Evolutionary conservation across 2,329 filamentous ascomycete genomes (phyloP).

Genomic region (Colletotrichum scovillei): DNA sequence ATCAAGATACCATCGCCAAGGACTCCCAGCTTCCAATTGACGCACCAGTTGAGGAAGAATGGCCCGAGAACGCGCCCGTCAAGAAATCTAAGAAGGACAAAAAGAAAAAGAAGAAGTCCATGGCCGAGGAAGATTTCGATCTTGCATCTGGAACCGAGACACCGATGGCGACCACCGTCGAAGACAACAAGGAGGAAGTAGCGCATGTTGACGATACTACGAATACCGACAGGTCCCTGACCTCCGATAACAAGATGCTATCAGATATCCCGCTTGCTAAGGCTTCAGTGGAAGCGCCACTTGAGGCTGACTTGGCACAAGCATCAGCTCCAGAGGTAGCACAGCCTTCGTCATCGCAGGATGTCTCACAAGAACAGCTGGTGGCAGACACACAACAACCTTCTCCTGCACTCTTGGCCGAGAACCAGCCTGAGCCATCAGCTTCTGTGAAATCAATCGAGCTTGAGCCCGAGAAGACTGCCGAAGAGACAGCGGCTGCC

Average conservation of each 20-base stretch:
- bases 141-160: conserved; percentile 19
- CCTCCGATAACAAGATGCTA: not conserved
- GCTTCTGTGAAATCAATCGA: not conserved
- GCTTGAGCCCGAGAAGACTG: not conserved
- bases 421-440: not conserved
- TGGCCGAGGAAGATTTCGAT: conserved; percentile 11
- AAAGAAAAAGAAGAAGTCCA: conserved; percentile 31
- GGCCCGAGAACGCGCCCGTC: not conserved
- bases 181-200: not conserved
- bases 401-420: not conserved
- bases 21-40: not conserved
- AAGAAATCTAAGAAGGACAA: conserved; percentile 39
- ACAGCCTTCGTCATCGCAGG: not conserved
- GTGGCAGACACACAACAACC: not conserved
- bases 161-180: conserved; percentile 8
- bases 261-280: not conserved
- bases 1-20: not conserved
- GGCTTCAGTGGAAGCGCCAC: not conserved
- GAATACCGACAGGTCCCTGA: not conserved
- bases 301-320: not conserved
- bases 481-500: not conserved
- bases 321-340: not conserved
- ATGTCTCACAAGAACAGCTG: not conserved
- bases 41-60: not conserved
- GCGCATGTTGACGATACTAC: not conserved